phyloP scores from a whole-genome alignment of 1,284 basidiomycete species.

The Ceratobasidium theobromae region DNA sequence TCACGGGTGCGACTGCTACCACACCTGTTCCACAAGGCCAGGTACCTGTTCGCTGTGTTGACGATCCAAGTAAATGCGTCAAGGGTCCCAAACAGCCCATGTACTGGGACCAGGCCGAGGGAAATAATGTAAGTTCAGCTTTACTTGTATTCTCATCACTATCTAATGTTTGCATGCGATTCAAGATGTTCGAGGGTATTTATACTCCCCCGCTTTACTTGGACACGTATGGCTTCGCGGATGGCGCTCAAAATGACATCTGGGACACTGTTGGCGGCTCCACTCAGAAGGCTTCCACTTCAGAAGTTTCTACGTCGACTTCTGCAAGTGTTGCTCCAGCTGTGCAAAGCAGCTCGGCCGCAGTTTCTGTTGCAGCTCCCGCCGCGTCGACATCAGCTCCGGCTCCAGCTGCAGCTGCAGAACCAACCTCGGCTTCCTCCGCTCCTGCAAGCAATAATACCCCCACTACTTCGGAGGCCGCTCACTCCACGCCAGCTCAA shows the following conservation, averaged over 20 bases:
- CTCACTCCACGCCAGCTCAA: neutral
- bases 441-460: neutral
- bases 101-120: constrained; percentile 35
- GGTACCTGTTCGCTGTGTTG: constrained; percentile 41
- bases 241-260: constrained; percentile 48
- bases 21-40: constrained; percentile 52
- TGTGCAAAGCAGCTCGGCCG: neutral
- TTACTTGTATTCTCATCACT: neutral
- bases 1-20: constrained; percentile 55
- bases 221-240: constrained; percentile 44
- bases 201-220: constrained; percentile 41
- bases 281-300: neutral
- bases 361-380: neutral
- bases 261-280: constrained; percentile 38
- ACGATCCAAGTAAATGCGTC: constrained; percentile 40
- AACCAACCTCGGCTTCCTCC: neutral
- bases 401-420: neutral
- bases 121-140: constrained; percentile 30
- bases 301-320: constrained; percentile 14
- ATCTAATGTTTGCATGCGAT: neutral
- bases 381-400: constrained; percentile 1
- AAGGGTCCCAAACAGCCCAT: constrained; percentile 38
- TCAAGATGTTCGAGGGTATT: constrained; percentile 2
- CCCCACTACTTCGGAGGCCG: neutral
- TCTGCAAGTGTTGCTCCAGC: neutral